Evolutionary conservation across 2,329 filamentous ascomycete species (phyloP), one percentile per base, ranked within the genome.

Genomic region (Fusarium incarnatum): DNA sequence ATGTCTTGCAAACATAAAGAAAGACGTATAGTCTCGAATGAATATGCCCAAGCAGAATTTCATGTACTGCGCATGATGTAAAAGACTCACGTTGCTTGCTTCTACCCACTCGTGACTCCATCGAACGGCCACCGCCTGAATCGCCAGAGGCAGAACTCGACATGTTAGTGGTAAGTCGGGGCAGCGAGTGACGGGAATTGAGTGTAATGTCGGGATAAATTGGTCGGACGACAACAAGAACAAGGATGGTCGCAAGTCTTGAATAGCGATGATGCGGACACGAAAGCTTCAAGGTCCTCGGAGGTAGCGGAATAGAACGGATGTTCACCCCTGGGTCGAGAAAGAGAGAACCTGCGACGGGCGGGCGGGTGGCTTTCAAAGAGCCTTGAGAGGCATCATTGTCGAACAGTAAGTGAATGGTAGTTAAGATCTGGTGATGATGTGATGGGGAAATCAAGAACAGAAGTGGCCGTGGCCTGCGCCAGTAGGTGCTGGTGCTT

Each of bases 41-140:
- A 28, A 32, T 20, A 61, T 48, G 22, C 48, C 25, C 20, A 27
- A 40, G 15, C 16, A 20, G 7, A 32, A 50, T 49, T 49, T 28
- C 56, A 23, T 44, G 56, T 20, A 59, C 56, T 40, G 56, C 56
- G 28, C 50, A 70, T 37, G 58, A 56, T 50, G 37, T 63, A 62
- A 61, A 52, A 63, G 50, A 92, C 91, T 89, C 86, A 94, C 92
- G 89, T 82, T 96, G 93, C 78, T 94, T 94, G 78, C 85, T 90
- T 79, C 93, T 87, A 75, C 92, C 92, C 57, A 88, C 90, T 77
- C 92, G 88, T 68, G 92, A 93, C 84, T 94, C 86, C 89, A 91
- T 91, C 55, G 87, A 83, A 74, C 87, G 87, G 72, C 78, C 76
- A 71, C 68, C 68, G 65, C 77, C 78, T 47, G 79, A 77, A 64